Percentiles rank a stretch among this genome's conserved stretches.
Conservation (phyloP, 2,329 filamentous ascomycete genomes). For the Aspergillus unguis region DNA sequence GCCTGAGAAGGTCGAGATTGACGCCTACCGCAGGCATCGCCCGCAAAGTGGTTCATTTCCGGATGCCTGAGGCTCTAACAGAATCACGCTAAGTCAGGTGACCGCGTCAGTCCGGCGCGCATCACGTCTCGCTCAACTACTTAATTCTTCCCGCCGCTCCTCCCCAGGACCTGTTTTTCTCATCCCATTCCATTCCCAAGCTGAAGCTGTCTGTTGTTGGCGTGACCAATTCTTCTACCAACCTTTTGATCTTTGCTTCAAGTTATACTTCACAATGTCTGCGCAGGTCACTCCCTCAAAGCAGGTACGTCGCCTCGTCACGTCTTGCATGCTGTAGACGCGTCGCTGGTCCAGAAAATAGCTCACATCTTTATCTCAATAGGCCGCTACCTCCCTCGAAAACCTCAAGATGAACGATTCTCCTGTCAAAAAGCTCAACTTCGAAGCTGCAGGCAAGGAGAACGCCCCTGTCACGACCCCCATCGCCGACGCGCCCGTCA, state of each 20-base stretch:
- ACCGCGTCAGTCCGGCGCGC: constrained; percentile 27
- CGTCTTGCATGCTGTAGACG: constrained; percentile 30
- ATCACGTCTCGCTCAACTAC: constrained; percentile 19
- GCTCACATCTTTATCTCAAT: constrained; percentile 38
- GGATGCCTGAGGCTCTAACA: constrained; percentile 12
- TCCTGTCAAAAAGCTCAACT: constrained; percentile 84
- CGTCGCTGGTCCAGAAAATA: constrained; percentile 28
- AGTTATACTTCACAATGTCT: constrained; percentile 58
- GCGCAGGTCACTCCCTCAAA: constrained; percentile 71
- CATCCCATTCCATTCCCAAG: constrained; percentile 24
- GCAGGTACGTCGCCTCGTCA: constrained; percentile 56
- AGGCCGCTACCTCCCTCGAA: constrained; percentile 86
- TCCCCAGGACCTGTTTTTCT: constrained; percentile 19
- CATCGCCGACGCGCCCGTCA: constrained; percentile 54
- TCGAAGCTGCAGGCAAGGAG: constrained; percentile 73
- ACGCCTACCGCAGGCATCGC: no score
- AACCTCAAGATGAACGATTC: constrained; percentile 85
- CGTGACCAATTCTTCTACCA: constrained; percentile 16
- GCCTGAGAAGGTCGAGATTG: constrained; percentile 13
- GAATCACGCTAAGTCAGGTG: constrained; percentile 35
- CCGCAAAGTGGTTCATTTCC: not conserved
- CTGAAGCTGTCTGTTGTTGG: constrained; percentile 20
- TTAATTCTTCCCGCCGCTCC: constrained; percentile 30
- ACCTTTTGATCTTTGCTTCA: not conserved
- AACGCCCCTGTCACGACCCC: constrained; percentile 59